phyloP scores from a whole-genome alignment of 2,329 filamentous ascomycete genomes.

The Lecanoromycetidae sp. region DNA sequence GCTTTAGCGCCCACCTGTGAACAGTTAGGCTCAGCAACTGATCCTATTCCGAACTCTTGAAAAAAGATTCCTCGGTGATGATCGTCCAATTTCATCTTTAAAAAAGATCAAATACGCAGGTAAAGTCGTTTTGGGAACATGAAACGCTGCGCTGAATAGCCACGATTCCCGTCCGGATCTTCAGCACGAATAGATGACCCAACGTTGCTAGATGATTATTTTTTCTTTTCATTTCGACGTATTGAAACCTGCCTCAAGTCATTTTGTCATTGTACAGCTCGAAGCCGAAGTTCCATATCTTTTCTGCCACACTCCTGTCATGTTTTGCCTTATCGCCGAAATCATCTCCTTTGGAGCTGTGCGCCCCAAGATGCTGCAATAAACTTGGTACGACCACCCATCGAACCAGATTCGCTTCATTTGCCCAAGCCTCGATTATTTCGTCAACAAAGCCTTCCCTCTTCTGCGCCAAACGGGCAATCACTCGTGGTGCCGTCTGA shows the following conservation, averaged over 20 bases:
- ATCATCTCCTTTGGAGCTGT: slow-evolving; percentile 16
- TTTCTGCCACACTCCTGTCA: slow-evolving; percentile 12
- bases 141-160: no score
- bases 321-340: slow-evolving; percentile 8
- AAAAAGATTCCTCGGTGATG: no score
- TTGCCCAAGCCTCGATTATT: slow-evolving; percentile 15
- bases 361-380: slow-evolving; percentile 15
- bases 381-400: slow-evolving; percentile 14
- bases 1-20: no score
- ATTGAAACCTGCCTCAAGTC: not conserved
- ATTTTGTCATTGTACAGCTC: slow-evolving; percentile 5
- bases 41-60: no score
- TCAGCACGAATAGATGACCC: no score
- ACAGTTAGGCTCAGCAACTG: no score
- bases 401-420: slow-evolving; percentile 10
- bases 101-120: no score
- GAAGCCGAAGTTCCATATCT: slow-evolving; percentile 17
- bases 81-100: no score
- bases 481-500: slow-evolving; percentile 14
- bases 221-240: no score
- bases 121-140: no score
- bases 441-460: slow-evolving; percentile 13
- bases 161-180: no score
- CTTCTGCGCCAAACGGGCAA: not conserved
- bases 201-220: no score